Conservation (phyloP, 73 alveolate species). For the Symbiodinium pilosum region DNA sequence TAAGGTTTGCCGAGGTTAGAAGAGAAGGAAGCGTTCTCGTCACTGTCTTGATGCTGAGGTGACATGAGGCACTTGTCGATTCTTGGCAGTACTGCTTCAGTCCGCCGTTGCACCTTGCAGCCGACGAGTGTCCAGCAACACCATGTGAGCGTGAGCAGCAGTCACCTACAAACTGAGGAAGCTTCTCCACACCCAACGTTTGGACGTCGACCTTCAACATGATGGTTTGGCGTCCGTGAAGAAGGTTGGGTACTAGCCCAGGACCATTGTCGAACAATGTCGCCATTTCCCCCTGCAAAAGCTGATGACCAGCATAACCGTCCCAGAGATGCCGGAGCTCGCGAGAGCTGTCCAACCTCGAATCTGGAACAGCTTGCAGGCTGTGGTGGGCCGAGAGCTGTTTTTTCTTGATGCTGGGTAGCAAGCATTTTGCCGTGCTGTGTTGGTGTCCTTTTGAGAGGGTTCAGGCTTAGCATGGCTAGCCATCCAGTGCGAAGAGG, state of each 20-base stretch:
- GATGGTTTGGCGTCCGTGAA: background rate
- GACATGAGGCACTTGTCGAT: slow-evolving; percentile 1
- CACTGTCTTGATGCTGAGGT: background rate
- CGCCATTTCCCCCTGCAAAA: too few species aligned
- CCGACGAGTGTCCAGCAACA: background rate
- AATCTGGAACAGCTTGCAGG: too few species aligned
- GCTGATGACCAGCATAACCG: too few species aligned
- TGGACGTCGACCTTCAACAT: background rate
- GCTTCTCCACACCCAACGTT: background rate
- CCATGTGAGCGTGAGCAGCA: background rate
- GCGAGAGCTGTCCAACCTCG: too few species aligned
- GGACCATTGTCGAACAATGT: too few species aligned
- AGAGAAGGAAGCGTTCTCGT: background rate
- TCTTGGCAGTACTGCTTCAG: too few species aligned
- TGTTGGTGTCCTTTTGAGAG: background rate
- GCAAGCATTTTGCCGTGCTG: background rate
- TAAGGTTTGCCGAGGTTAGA: too few species aligned
- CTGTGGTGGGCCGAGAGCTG: background rate
- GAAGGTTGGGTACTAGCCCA: background rate
- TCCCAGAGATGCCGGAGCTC: too few species aligned
- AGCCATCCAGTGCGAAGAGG: too few species aligned
- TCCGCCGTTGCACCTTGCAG: background rate
- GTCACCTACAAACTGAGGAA: background rate
- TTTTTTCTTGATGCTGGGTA: background rate
- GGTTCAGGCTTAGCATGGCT: background rate